Conservation (phyloP, 1,284 basidiomycete species). For the Flammula alnicola region DNA sequence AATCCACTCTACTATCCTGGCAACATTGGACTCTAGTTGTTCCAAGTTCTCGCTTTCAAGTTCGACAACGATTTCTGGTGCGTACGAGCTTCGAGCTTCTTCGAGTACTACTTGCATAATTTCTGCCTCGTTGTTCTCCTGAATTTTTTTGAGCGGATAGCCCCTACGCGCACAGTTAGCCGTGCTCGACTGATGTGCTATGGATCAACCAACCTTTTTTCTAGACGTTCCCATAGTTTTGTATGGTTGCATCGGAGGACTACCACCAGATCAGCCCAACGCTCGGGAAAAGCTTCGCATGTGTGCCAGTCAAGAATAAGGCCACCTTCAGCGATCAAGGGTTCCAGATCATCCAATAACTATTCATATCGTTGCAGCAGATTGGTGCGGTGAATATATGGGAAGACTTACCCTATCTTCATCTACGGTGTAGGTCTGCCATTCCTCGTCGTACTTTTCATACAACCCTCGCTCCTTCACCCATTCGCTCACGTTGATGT, state of each 20-base stretch:
- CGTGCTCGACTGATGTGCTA: slow-evolving; percentile 1
- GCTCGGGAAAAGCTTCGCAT: slow-evolving; percentile 92
- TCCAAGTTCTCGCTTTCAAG: slow-evolving; percentile 80
- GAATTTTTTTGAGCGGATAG: slow-evolving; percentile 92
- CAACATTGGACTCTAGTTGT: slow-evolving; percentile 87
- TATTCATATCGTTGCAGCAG: slow-evolving; percentile 34
- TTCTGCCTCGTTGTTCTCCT: slow-evolving; percentile 98
- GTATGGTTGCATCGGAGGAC: slow-evolving; percentile 92
- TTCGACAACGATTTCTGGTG: slow-evolving; percentile 86
- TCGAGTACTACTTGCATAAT: slow-evolving; percentile 95
- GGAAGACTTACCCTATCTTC: slow-evolving; percentile 80
- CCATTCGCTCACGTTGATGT: slow-evolving; percentile 90
- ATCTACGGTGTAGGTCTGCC: slow-evolving; percentile 93
- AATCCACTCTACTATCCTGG: slow-evolving; percentile 87
- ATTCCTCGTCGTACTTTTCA: slow-evolving; percentile 89
- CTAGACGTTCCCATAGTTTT: slow-evolving; percentile 91
- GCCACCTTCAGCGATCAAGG: slow-evolving; percentile 68
- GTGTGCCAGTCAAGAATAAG: slow-evolving; percentile 98
- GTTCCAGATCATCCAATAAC: slow-evolving; percentile 90
- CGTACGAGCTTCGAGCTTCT: slow-evolving; percentile 89
- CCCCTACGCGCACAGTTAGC: slow-evolving; percentile 52
- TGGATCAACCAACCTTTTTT: slow-evolving; percentile 72
- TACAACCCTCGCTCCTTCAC: slow-evolving; percentile 88
- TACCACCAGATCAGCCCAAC: slow-evolving; percentile 97
- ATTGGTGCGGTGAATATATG: background rate